These are phyloP conservation scores for Solanum hybrid DNA, from an alignment of 305 asterid genomes.

Conservation along the genomic window DNA sequence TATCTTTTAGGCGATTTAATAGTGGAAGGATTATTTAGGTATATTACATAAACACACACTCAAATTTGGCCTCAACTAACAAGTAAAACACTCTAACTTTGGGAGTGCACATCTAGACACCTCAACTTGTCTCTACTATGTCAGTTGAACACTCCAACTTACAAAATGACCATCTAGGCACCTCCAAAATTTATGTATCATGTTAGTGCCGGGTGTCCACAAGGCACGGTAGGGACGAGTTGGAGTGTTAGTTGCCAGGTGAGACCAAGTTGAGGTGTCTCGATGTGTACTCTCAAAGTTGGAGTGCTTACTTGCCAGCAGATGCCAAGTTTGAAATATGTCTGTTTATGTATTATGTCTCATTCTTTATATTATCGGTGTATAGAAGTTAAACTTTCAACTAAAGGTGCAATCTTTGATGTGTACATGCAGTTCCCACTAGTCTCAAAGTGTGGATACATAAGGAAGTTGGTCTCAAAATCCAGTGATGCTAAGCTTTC, in stretches of 20 bases:
- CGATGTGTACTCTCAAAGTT: neutral
- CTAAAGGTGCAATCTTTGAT: neutral
- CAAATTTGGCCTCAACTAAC: neutral
- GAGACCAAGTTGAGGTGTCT: neutral
- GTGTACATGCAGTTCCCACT: constrained; percentile 56
- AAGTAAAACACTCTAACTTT: neutral
- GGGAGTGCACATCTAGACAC: neutral
- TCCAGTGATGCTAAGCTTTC: constrained; percentile 34
- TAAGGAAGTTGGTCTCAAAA: constrained; percentile 52
- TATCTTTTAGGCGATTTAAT: neutral
- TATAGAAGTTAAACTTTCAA: neutral
- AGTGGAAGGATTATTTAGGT: neutral
- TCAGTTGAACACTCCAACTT: neutral
- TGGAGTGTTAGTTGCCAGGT: neutral
- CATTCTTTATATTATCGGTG: neutral
- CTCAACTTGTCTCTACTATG: neutral
- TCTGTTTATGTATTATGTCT: neutral
- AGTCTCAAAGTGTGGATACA: constrained; percentile 74
- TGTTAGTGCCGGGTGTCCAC: neutral
- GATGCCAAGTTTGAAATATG: neutral
- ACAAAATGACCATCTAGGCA: neutral
- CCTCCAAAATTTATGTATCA: neutral
- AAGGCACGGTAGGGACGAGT: neutral
- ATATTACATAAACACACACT: neutral
- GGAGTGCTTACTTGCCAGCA: neutral